Conservation (phyloP, 2,329 filamentous ascomycete species). For the Acrocalymma vagum region DNA sequence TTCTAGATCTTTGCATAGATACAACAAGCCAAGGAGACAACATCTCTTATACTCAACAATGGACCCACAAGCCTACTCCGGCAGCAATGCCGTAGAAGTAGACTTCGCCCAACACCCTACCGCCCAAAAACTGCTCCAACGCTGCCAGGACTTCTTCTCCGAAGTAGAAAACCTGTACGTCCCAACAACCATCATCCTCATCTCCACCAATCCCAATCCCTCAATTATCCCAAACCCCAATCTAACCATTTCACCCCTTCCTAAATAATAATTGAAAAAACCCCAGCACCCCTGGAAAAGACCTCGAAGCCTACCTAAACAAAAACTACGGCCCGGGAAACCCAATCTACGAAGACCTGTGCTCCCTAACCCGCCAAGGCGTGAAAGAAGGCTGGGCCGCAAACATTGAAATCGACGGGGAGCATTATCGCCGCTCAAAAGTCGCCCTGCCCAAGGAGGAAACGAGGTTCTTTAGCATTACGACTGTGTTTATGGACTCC, state of each 20-base stretch:
- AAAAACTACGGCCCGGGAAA: slow-evolving; percentile 46
- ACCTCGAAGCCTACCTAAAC: slow-evolving; percentile 45
- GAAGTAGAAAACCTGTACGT: slow-evolving; percentile 39
- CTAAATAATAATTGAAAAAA: no score
- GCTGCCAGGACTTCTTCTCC: slow-evolving; percentile 36
- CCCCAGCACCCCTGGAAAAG: slow-evolving; percentile 44
- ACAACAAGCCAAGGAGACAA: no score
- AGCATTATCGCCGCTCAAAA: slow-evolving; percentile 47
- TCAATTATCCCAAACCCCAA: no score
- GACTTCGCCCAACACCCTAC: slow-evolving; percentile 27
- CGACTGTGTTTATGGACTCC: slow-evolving; percentile 66
- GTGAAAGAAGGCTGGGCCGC: slow-evolving; percentile 49
- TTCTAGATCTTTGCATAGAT: no score
- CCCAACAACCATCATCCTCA: background rate
- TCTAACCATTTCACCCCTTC: no score
- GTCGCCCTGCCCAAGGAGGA: slow-evolving; percentile 56
- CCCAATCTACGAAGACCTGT: slow-evolving; percentile 47
- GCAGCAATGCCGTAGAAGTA: no score
- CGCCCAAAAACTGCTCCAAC: slow-evolving; percentile 28
- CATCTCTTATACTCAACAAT: no score
- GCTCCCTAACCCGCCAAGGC: slow-evolving; percentile 40
- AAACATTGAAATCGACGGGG: slow-evolving; percentile 39
- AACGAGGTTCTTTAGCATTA: slow-evolving; percentile 64
- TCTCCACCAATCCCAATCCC: no score
- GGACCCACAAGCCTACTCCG: no score